Evolutionary conservation across 2,329 filamentous ascomycete species (phyloP), one percentile per base, ranked within the genome.

Genomic region (Fusarium musae): DNA sequence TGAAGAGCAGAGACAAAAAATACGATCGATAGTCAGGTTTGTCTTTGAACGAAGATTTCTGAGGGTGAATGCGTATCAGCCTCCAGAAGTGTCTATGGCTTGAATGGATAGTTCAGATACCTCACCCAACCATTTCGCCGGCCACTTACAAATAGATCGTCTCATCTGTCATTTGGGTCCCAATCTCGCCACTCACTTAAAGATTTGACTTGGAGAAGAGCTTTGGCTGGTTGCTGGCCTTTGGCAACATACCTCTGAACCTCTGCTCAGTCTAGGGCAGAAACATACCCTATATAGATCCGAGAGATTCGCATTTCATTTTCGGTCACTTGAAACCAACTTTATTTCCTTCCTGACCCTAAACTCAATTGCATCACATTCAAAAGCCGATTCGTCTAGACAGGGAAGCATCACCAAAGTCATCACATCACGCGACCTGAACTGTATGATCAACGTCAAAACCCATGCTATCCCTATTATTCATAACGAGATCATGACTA

Each of bases 401-500:
- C 3, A 15, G 9, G 39, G 40, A 23, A 39, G 26, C 26, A 58
- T 44, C 56, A 39, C 4, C n/a, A 9, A 9, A 12, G 7, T 21
- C 23, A 34, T 6, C 59, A 59, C 37, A 39, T 6, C 59, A 59
- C 32, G 26, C 23, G 16, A 23, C 7, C n/a, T 26, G 32, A 26
- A 16, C 11, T 7, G 19, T 9, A 6, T 34, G 9, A 3, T 58
- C 12, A 43, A 30, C 34, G 17, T 59, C 30, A 34, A 58, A 52
- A 63, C 28, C 73, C 66, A 32, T 69, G 60, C 54, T 62, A 64
- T 70, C 50, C 75, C 42, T 67, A 66, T 69, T 72, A 59, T 58
- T 68, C 75, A 63, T 72, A 62, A 65, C 49, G 52, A 64, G 68
- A 61, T 73, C 74, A 66, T 69, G 73, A 60, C 64, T 73, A 73